A percentile compares a stretch with the other conserved stretches of the same genome.
These are phyloP conservation scores for Phaeosphaeriaceae sp. DNA, from an alignment of 2,329 filamentous ascomycete species.

Conservation along the genomic window DNA sequence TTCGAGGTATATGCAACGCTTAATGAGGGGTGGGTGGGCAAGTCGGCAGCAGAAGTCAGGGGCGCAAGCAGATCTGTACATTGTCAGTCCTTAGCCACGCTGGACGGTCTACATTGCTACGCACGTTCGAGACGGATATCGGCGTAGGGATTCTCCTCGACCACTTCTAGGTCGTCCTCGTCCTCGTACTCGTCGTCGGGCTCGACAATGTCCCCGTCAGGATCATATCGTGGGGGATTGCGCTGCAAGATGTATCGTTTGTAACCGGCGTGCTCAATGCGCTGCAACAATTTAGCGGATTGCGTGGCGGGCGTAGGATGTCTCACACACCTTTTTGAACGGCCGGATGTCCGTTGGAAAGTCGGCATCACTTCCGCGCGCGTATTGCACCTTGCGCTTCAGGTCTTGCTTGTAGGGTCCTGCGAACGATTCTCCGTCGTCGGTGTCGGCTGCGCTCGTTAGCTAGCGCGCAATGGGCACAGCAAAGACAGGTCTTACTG, in stretches of 20 bases:
- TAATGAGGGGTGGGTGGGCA: conserved; percentile 76
- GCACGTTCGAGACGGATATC: conserved; percentile 74
- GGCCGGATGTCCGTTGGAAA: conserved; percentile 65
- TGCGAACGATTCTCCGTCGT: conserved; percentile 72
- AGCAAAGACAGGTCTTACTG: conserved; percentile 28
- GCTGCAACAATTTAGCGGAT: conserved; percentile 54
- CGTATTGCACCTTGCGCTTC: conserved; percentile 75
- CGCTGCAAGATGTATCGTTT: conserved; percentile 74
- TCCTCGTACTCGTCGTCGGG: conserved; percentile 74
- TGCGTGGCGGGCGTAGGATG: conserved; percentile 6
- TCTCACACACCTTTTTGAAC: conserved; percentile 70
- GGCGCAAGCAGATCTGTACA: conserved; percentile 73
- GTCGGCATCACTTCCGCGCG: conserved; percentile 73
- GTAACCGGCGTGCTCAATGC: conserved; percentile 76
- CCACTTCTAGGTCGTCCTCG: conserved; percentile 66
- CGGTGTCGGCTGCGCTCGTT: conserved; percentile 71
- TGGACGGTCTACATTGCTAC: conserved; percentile 29
- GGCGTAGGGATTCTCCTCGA: conserved; percentile 75
- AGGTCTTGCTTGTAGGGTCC: conserved; percentile 82
- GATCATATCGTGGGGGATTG: conserved; percentile 76
- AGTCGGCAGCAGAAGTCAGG: conserved; percentile 75
- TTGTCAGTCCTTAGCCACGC: not conserved
- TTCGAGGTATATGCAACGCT: conserved; percentile 77
- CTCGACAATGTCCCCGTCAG: conserved; percentile 79
- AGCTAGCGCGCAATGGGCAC: conserved; percentile 15